Evolutionary conservation across 179 eudicot genomes (phyloP), one percentile per base, ranked within the genome.

Genomic region (Amaranthus tricolor): DNA sequence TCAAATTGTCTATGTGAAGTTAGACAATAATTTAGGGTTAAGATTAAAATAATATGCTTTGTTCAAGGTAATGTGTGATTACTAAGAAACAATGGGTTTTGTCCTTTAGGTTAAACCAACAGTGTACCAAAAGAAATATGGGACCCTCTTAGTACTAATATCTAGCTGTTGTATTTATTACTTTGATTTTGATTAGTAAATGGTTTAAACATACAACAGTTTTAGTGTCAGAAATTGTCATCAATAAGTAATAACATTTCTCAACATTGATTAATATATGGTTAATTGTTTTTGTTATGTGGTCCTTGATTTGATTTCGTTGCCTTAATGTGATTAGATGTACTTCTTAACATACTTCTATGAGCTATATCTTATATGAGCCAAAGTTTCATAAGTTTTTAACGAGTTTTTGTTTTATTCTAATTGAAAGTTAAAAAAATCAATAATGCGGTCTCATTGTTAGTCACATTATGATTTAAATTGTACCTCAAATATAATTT

Each of bases 21-120:
- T 21, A 20, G 76, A 76, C 82, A 80, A 62, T 70, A n/a, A 68
- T 16, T 44, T 52, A 65, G 53, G 77, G 57, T 76, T 80, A 71
- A 72, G 53, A 72, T 52, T 80, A 71, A 17, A 72, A 72, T 53
- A 80, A 65, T 40, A 61, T 15, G 44, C 40, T 66, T 64, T 79
- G 64, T 51, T 79, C 10, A 67, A 60, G 47, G 60, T 74, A 40
- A 65, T 74, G 77, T 74, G 17, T 62, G 70, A 68, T 74, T 48
- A 24, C 45, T 24, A 57, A 44, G 16, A 58, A 65, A 58, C 54
- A 62, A 74, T 43, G 8, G 19, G n/a, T 16, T 58, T 24, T 47
- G 68, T n/a, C 61, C 45, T 43, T 44, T 69, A 51, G 73, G 50
- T 77, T 70, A 62, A 20, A 62, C 20, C 13, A 64, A 64, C 21